Conservation (phyloP, 371 early-diverging fungal genomes). For the Apophysomyces elegans region DNA sequence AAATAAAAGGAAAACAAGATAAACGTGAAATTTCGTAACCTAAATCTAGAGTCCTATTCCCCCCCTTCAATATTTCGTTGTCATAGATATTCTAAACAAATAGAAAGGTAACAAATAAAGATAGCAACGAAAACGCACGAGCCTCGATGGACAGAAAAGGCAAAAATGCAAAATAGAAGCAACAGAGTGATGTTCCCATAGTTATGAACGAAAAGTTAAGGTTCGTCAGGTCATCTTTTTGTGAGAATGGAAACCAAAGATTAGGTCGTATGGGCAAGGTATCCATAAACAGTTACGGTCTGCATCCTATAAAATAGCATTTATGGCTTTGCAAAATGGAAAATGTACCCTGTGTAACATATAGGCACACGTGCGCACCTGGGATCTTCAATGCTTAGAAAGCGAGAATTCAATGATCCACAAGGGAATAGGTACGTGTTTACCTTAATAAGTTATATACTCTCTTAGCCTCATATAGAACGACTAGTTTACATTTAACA, state of each 20-base stretch:
- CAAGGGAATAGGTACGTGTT: not conserved
- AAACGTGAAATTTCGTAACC: too few species aligned
- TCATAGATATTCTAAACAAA: not conserved
- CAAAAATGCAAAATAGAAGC: not conserved
- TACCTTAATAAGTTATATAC: too few species aligned
- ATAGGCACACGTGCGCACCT: constrained; percentile 4
- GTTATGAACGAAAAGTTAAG: not conserved
- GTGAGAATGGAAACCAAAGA: not conserved
- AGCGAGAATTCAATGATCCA: not conserved
- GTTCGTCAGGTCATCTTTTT: not conserved
- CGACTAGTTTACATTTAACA: too few species aligned
- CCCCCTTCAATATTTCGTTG: not conserved
- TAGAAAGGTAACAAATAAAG: not conserved
- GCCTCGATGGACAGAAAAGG: constrained; percentile 1
- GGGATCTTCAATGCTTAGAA: constrained; percentile 7
- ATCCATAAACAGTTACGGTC: constrained; percentile 4
- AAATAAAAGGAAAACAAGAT: too few species aligned
- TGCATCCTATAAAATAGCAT: constrained; percentile 16
- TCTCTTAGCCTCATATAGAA: too few species aligned
- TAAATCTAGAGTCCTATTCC: too few species aligned
- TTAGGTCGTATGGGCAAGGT: not conserved
- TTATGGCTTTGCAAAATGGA: constrained; percentile 24
- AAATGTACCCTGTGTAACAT: constrained; percentile 11
- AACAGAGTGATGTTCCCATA: not conserved
- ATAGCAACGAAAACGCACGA: not conserved